Base-by-base conservation (phyloP, 176 grass and related monocot species). In the Rhynchospora tenuis region DNA sequence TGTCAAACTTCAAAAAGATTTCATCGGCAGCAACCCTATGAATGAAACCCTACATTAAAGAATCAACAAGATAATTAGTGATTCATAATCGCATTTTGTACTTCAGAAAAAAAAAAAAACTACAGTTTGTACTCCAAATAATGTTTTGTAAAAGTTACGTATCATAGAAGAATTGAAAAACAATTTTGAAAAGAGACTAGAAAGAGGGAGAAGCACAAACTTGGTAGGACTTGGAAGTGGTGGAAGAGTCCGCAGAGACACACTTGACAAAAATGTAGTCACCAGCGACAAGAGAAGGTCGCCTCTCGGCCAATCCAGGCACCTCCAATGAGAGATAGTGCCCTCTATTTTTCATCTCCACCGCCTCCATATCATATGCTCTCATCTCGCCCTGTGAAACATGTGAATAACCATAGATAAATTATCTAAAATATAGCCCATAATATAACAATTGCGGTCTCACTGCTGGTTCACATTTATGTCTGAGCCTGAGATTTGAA, bases 1-100 rank as follows among this genome's bases (percentile, higher is more conserved):
- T 46, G 81, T 98, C 79, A 83, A 98, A 98, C 83, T 83, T 84
- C 73, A 98, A 63, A 88, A 89, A 93, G 83, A 95, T 98, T 85
- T 93, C 92, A 88, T 95, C 92, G 42, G 92, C 92, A 83, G 94
- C 88, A 43, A 98, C 93, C 85, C 82, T 95, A 86, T 95, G 91
- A 79, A 98, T 98, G 87, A 84, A 91, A 57, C 95, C 95, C 92
- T 98, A 81, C 83, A 86, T 51, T 68, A 77, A 82, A 94, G 20
- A 86, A 63, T 70, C 20, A 20, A 47, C 52, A 20, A 68, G 59
- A 80, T 57, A 59, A 89, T 80, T 46, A 29, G 22, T 29, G 48
- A 84, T 69, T 78, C 73, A 43, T n/a, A 45, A 70, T 43, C 66
- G 80, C 67, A 50, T 68, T 73, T 85, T 86, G 38, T 79, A 78